Base-by-base conservation (phyloP, 2,329 filamentous ascomycete species). In the Thermochaetoides dissita region DNA sequence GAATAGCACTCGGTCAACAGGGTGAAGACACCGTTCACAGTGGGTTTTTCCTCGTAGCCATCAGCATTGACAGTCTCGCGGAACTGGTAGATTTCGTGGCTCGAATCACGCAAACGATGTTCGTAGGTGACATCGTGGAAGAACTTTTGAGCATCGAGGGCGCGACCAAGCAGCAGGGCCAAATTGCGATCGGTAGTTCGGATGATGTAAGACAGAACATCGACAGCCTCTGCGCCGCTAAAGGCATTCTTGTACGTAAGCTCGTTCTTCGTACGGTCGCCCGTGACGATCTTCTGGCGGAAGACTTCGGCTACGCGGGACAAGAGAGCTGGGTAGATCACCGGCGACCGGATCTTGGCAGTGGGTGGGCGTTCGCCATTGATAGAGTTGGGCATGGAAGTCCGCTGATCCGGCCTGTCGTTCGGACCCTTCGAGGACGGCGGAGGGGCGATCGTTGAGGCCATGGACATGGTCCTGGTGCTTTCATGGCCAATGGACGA, bases 61-160 rank as follows among this genome's bases (percentile, higher is more conserved):
- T 85, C 79, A 41, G 96, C 89, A 64, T 88, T 81, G 60, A 96
- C 71, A 3, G 81, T 93, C 64, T 96, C 89, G 52, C 84, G 79
- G 63, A 98, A 98, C 59, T 96, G 89, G 61, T 96, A 98, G 61
- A 98, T 84, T 62, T 98, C 91, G 40, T 81, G 82, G 34, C 81
- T 76, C n/a, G 89, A 93, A 62, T 98, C 91, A 62, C 91, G 83
- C 54, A 98, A 67, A 38, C 91, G 77, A 62, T 98, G 91, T 54
- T 95, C 89, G 62, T 98, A 98, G 1, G 89, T 95, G 39, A 96
- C 91, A 69, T 98, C 91, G 65, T 98, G 91, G 59, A 98, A 98
- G 66, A 94, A 95, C 60, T 96, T 96, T 58, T 98, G 91, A 24
- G 91, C 91, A 63, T 98, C 91, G 46, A 98, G 67, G 35, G 91